Evolutionary conservation across 2,329 filamentous ascomycete genomes (phyloP).

Genomic region (Lecanicillium sp.): DNA sequence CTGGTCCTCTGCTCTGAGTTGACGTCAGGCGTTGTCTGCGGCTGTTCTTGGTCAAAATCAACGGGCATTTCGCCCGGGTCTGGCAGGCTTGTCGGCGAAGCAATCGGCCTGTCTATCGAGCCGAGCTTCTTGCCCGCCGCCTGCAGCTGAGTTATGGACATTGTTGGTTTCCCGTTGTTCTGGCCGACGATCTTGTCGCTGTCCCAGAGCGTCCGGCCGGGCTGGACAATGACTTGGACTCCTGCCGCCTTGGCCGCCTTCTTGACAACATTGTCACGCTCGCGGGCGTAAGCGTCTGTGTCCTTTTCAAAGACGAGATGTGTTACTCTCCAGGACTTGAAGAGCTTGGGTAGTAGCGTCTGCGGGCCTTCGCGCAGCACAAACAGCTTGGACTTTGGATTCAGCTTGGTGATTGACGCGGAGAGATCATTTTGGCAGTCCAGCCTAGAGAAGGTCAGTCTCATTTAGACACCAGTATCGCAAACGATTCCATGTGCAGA

Average conservation of each 20-base stretch:
- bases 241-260: constrained; percentile 55
- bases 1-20: constrained; percentile 48
- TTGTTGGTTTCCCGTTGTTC: constrained; percentile 63
- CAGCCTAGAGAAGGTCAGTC: constrained; percentile 35
- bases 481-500: too few species aligned
- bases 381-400: constrained; percentile 62
- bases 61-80: constrained; percentile 57
- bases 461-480: too few species aligned
- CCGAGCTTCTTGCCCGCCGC: constrained; percentile 56
- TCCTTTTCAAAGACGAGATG: constrained; percentile 76
- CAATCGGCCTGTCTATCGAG: constrained; percentile 51
- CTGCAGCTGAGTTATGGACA: constrained; percentile 64
- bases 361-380: constrained; percentile 66
- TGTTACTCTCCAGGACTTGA: constrained; percentile 65
- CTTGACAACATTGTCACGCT: constrained; percentile 53
- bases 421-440: constrained; percentile 70
- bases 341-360: constrained; percentile 63
- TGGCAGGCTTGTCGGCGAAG: constrained; percentile 51
- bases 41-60: constrained; percentile 47
- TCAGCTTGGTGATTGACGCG: constrained; percentile 57
- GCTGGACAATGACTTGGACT: constrained; percentile 57
- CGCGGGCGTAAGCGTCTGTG: constrained; percentile 63
- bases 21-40: constrained; percentile 46
- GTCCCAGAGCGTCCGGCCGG: constrained; percentile 66
- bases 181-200: constrained; percentile 59